Percentiles rank a stretch among this genome's conserved stretches.
Conservation (phyloP, 805 yeast species). For the Suhomyces sp. region DNA sequence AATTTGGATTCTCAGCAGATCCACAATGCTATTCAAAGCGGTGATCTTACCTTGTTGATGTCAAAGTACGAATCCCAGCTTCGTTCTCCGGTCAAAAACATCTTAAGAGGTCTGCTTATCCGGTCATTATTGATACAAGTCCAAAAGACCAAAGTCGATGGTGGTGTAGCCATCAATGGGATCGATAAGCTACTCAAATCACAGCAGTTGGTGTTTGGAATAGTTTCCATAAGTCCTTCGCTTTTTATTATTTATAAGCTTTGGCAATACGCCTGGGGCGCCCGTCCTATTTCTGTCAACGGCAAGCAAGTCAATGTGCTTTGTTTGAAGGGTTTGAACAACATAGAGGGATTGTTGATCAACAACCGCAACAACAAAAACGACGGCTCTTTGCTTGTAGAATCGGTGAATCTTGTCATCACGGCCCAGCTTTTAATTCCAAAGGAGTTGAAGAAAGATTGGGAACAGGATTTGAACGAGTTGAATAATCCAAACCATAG, state of each 20-base stretch:
- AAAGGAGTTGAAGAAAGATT: constrained; percentile 44
- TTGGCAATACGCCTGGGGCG: constrained; percentile 34
- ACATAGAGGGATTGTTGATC: constrained; percentile 52
- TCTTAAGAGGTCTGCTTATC: constrained; percentile 67
- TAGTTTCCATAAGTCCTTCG: constrained; percentile 86
- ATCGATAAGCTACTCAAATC: constrained; percentile 85
- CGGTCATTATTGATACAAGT: constrained; percentile 82
- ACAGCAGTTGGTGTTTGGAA: constrained; percentile 91
- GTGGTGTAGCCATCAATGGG: constrained; percentile 84
- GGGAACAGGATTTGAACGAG: constrained; percentile 64
- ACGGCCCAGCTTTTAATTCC: constrained; percentile 54
- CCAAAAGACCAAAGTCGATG: constrained; percentile 96
- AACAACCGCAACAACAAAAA: constrained; percentile 7
- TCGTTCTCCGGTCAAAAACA: constrained; percentile 60
- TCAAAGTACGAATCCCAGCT: constrained; percentile 75
- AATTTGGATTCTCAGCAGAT: constrained; percentile 26
- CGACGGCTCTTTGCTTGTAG: constrained; percentile 66
- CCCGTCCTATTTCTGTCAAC: constrained; percentile 28
- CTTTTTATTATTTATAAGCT: constrained; percentile 53
- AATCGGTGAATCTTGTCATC: constrained; percentile 54
- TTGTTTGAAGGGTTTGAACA: constrained; percentile 49
- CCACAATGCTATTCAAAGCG: constrained; percentile 54
- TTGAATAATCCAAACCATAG: constrained; percentile 43
- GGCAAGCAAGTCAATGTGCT: constrained; percentile 33
- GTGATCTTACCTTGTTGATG: constrained; percentile 80